Percentiles rank a stretch among this genome's conserved stretches.
phyloP scores from a whole-genome alignment of 805 yeast species.

The Saturnispora dispora region DNA sequence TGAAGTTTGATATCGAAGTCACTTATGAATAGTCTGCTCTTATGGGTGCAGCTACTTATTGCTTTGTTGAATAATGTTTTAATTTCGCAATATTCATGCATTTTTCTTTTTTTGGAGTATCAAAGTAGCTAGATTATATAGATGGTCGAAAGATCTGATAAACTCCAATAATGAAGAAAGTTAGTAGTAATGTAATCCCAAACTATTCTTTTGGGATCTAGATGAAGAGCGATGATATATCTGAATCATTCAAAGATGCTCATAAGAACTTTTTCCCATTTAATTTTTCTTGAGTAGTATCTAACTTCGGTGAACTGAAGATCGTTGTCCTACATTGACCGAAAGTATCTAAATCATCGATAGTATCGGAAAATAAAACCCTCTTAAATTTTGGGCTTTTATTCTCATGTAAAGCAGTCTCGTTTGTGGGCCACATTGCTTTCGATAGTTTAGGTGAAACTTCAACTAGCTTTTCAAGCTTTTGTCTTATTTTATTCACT shows the following conservation, averaged over 20 bases:
- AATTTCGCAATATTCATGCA: no score
- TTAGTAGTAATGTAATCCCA: no score
- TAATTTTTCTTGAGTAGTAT: neutral
- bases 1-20: no score
- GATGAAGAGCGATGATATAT: no score
- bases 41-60: no score
- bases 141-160: no score
- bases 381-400: neutral
- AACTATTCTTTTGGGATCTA: no score
- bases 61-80: no score
- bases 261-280: neutral
- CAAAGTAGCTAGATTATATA: no score
- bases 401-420: neutral
- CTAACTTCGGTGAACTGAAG: neutral
- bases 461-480: neutral
- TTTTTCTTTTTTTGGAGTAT: no score
- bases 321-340: neutral
- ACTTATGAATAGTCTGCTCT: no score
- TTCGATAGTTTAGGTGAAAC: neutral
- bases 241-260: neutral
- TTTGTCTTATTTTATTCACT: neutral
- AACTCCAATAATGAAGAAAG: no score
- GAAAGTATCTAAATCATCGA: neutral
- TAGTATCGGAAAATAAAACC: neutral
- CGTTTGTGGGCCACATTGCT: neutral